Conservation (phyloP, 805 yeast genomes). For the Candida nanaspora region DNA sequence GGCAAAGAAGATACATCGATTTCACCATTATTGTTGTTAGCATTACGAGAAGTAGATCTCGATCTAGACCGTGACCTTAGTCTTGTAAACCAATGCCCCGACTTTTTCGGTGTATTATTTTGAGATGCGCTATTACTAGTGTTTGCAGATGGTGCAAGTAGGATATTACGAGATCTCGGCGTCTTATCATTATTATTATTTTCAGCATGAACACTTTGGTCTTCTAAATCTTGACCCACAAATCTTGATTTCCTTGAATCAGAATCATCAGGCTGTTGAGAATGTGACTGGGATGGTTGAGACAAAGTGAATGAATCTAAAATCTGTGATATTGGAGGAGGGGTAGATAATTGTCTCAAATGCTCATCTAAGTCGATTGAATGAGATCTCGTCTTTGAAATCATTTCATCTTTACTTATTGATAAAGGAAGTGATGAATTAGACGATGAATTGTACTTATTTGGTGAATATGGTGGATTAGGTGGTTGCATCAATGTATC, state of each 20-base stretch:
- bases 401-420: too few relatives aligned
- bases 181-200: too few relatives aligned
- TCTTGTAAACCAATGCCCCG: constrained; percentile 39
- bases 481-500: neutral
- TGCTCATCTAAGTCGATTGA: neutral
- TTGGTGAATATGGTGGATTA: neutral
- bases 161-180: too few relatives aligned
- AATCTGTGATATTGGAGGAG: neutral
- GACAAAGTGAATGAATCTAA: constrained; percentile 9
- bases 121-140: constrained; percentile 6
- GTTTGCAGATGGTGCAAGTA: too few relatives aligned
- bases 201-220: too few relatives aligned
- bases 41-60: constrained; percentile 12
- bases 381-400: neutral
- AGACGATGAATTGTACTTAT: neutral
- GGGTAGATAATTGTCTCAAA: neutral
- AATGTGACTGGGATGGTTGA: constrained; percentile 3
- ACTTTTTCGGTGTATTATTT: constrained; percentile 14
- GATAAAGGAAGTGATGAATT: neutral
- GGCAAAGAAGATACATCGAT: constrained; percentile 5
- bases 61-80: constrained; percentile 31
- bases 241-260: too few relatives aligned
- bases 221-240: too few relatives aligned
- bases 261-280: too few relatives aligned
- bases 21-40: neutral